These are phyloP conservation scores for Gryganskiella cystojenkinii DNA, from an alignment of 192 early-diverging fungal genomes.

Conservation along the genomic window DNA sequence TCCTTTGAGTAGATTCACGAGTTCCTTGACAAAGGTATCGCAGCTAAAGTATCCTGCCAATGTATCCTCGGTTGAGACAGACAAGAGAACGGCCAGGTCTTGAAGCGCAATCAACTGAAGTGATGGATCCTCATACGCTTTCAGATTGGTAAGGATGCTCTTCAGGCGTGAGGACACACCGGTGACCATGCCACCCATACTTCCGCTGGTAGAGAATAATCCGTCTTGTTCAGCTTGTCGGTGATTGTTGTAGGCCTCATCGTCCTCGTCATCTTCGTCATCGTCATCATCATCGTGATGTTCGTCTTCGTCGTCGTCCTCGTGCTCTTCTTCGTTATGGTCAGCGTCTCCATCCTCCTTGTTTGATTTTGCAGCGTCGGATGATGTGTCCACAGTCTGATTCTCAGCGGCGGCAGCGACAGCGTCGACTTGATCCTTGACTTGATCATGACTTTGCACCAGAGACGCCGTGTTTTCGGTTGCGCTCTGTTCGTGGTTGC, in stretches of 20 bases:
- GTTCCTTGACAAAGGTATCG: slow-evolving; percentile 73
- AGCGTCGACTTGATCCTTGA: not conserved
- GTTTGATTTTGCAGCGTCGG: not conserved
- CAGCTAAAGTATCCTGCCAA: slow-evolving; percentile 71
- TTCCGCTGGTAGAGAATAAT: slow-evolving; percentile 40
- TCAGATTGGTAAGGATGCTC: slow-evolving; percentile 69
- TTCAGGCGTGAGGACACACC: slow-evolving; percentile 61
- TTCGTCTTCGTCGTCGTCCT: slow-evolving; percentile 40
- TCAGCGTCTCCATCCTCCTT: slow-evolving; percentile 1
- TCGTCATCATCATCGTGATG: slow-evolving; percentile 44
- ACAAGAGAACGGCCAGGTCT: slow-evolving; percentile 80
- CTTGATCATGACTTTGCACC: not conserved
- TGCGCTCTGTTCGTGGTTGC: no score
- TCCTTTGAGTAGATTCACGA: slow-evolving; percentile 71
- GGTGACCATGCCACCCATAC: slow-evolving; percentile 53
- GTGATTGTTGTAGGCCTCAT: slow-evolving; percentile 48
- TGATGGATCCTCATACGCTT: slow-evolving; percentile 65
- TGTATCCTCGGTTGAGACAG: slow-evolving; percentile 81
- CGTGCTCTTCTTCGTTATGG: slow-evolving; percentile 12
- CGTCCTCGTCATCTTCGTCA: slow-evolving; percentile 54
- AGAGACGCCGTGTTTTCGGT: no score
- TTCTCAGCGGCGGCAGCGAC: not conserved
- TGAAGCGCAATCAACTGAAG: slow-evolving; percentile 88
- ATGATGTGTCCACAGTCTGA: not conserved
- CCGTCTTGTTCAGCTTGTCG: slow-evolving; percentile 52